Conservation (phyloP, 2,329 filamentous ascomycete species). For the Delphinella strobiligena region DNA sequence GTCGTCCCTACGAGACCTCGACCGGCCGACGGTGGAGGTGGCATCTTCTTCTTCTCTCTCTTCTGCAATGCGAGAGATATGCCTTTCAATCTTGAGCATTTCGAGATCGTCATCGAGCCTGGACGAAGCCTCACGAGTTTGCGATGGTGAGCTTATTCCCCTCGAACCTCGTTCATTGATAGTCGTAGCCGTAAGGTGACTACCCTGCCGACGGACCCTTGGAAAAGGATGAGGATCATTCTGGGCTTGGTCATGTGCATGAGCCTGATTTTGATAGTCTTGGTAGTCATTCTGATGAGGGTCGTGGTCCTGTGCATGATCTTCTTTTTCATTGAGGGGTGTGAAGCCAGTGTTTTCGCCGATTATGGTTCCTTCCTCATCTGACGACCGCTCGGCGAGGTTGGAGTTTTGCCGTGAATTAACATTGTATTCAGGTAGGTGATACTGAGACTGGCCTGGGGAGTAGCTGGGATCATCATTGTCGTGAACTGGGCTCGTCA, state of each 20-base stretch:
- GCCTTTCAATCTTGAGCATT: conserved; percentile 52
- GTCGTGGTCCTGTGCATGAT: neutral
- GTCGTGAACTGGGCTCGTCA: conserved; percentile 24
- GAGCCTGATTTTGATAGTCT: too few species aligned
- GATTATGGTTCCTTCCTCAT: conserved; percentile 24
- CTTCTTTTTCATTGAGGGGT: conserved; percentile 9
- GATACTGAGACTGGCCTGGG: conserved; percentile 7
- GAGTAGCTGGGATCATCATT: conserved; percentile 21
- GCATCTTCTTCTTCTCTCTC: conserved; percentile 25
- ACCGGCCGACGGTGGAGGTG: conserved; percentile 35
- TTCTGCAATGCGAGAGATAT: conserved; percentile 35
- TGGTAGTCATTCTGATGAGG: too few species aligned
- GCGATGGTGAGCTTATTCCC: conserved; percentile 37
- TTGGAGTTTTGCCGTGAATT: conserved; percentile 14
- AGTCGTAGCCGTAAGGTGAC: conserved; percentile 38
- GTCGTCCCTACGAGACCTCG: conserved; percentile 41
- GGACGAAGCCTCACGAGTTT: conserved; percentile 46
- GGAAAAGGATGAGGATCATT: too few species aligned
- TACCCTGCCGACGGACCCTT: conserved; percentile 14
- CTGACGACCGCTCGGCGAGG: conserved; percentile 18
- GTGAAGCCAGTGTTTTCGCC: conserved; percentile 12
- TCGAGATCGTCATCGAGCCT: conserved; percentile 55
- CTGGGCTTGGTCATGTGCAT: too few species aligned
- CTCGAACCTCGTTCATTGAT: conserved; percentile 25
- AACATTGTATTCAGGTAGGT: conserved; percentile 21